Conservation (phyloP, 2,329 filamentous ascomycete species). For the Calcarisporium arbuscula region DNA sequence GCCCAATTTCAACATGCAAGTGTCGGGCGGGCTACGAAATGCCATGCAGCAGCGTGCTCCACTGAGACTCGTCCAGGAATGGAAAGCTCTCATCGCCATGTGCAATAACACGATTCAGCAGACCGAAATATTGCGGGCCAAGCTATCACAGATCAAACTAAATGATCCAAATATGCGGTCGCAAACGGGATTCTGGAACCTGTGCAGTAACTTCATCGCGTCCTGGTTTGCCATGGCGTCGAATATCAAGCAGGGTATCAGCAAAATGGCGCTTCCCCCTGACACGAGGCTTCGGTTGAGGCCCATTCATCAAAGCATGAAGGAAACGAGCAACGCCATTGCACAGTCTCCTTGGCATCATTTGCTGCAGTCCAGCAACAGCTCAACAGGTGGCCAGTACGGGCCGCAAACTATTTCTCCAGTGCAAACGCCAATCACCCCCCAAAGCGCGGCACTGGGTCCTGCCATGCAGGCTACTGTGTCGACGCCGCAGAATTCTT, state of each 20-base stretch:
- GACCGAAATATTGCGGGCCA: constrained; percentile 64
- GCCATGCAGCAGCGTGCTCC: constrained; percentile 55
- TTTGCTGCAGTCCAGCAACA: constrained; percentile 21
- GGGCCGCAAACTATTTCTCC: constrained; percentile 21
- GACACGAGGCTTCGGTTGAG: constrained; percentile 70
- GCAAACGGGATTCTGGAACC: constrained; percentile 55
- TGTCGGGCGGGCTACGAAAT: constrained; percentile 55
- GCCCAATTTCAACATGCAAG: constrained; percentile 62
- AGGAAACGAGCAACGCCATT: constrained; percentile 72
- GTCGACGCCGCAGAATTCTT: constrained; percentile 57
- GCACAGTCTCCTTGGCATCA: constrained; percentile 52
- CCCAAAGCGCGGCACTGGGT: constrained; percentile 80
- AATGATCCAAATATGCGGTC: constrained; percentile 73
- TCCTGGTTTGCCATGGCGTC: constrained; percentile 62
- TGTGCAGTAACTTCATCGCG: constrained; percentile 69
- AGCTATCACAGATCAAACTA: constrained; percentile 74
- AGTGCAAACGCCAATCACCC: constrained; percentile 63
- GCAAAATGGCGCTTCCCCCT: constrained; percentile 45
- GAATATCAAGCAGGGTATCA: constrained; percentile 51
- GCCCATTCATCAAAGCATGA: constrained; percentile 75
- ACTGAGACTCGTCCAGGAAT: constrained; percentile 56
- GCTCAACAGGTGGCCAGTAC: constrained; percentile 15
- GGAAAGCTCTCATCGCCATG: constrained; percentile 65
- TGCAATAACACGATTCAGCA: constrained; percentile 66
- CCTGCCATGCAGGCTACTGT: constrained; percentile 88